These are phyloP conservation scores for Circinella umbellata DNA, from an alignment of 371 early-diverging fungal genomes.

Conservation along the genomic window DNA sequence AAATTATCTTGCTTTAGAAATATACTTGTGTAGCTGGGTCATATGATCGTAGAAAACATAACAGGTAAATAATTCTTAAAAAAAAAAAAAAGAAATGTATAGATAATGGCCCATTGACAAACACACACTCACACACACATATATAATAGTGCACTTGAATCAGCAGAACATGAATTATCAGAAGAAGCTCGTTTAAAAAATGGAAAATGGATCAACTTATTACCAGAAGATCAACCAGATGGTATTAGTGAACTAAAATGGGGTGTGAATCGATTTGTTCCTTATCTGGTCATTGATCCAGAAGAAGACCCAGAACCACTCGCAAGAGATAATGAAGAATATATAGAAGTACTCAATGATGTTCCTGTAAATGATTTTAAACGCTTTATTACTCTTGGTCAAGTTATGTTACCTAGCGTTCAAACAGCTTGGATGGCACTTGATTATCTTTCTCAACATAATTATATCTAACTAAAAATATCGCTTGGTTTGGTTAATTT, in stretches of 20 bases:
- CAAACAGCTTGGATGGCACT: constrained; percentile 59
- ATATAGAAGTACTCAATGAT: constrained; percentile 41
- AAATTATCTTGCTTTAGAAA: constrained; percentile 32
- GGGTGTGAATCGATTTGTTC: constrained; percentile 67
- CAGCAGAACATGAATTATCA: constrained; percentile 64
- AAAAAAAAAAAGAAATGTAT: too few species aligned
- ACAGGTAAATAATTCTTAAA: constrained; percentile 21
- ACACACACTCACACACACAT: too few species aligned
- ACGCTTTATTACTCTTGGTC: constrained; percentile 44
- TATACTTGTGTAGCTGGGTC: constrained; percentile 67
- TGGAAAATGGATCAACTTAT: constrained; percentile 57
- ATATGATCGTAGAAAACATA: constrained; percentile 62
- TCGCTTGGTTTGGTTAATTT: constrained; percentile 60
- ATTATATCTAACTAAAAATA: constrained; percentile 17
- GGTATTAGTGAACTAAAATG: constrained; percentile 71
- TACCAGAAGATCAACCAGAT: constrained; percentile 48
- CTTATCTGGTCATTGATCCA: constrained; percentile 65
- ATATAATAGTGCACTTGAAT: constrained; percentile 42
- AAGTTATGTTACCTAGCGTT: constrained; percentile 57
- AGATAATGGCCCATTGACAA: too few species aligned
- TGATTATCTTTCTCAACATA: constrained; percentile 39
- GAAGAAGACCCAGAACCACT: constrained; percentile 48
- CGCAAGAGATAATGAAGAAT: constrained; percentile 64
- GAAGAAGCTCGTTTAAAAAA: constrained; percentile 66
- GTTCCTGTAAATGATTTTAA: constrained; percentile 48